These are phyloP conservation scores for Cadophora sp. DNA, from an alignment of 2,329 filamentous ascomycete species.

Conservation along the genomic window DNA sequence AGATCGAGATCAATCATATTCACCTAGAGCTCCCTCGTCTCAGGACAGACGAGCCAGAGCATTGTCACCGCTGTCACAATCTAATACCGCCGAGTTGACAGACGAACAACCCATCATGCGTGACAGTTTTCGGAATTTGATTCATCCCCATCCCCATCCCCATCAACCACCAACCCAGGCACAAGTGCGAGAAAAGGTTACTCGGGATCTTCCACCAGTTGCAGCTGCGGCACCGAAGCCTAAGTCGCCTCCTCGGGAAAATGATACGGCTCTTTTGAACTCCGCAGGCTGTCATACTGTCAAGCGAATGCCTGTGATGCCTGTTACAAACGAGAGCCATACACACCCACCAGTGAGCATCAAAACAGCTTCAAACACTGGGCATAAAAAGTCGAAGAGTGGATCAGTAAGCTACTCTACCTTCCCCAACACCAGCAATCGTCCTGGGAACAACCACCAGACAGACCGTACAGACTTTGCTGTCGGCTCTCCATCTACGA, in stretches of 20 bases:
- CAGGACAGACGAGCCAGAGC: slow-evolving; percentile 18
- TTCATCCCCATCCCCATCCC: not conserved
- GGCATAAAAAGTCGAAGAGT: slow-evolving; percentile 19
- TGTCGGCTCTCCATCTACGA: not conserved
- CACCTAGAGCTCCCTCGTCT: slow-evolving; percentile 9
- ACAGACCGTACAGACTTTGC: slow-evolving; percentile 3
- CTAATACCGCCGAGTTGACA: slow-evolving; percentile 16
- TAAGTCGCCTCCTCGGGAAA: slow-evolving; percentile 1
- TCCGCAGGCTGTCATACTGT: slow-evolving; percentile 12
- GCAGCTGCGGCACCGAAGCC: not conserved
- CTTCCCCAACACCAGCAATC: slow-evolving; percentile 21
- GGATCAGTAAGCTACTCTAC: slow-evolving; percentile 29
- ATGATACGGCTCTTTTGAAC: not conserved
- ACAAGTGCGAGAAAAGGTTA: slow-evolving; percentile 15
- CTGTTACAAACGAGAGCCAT: slow-evolving; percentile 4
- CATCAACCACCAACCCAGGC: slow-evolving; percentile 2
- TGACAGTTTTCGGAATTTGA: slow-evolving; percentile 12
- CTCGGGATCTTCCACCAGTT: slow-evolving; percentile 17
- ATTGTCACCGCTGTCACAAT: slow-evolving; percentile 24
- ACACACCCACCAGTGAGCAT: slow-evolving; percentile 3
- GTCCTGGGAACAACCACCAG: slow-evolving; percentile 10
- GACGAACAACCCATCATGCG: slow-evolving; percentile 14
- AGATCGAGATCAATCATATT: slow-evolving; percentile 23
- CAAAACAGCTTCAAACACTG: not conserved
- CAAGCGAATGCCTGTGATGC: slow-evolving; percentile 21